Evolutionary conservation across 1,284 basidiomycete genomes (phyloP), one percentile per base, ranked within the genome.

Genomic region (Volvariella surrecta): DNA sequence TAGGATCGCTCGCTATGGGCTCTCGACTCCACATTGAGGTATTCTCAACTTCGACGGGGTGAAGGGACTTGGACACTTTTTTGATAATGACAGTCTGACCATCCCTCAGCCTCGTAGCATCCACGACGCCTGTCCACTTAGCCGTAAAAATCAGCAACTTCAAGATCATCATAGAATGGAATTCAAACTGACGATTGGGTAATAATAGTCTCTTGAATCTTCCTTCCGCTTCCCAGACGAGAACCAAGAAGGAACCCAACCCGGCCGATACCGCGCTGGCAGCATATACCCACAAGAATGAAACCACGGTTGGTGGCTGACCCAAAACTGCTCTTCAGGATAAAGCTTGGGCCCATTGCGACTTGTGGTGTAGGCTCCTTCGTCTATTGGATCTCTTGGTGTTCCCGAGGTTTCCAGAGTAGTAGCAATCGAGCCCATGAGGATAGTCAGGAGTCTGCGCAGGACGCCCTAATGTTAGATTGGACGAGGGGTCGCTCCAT

Each of bases 261-360:
- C 34, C 8, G 34, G 34, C 15, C 18, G 6, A 35, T 35, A 35
- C 6, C 66, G 52, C 7, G 58, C 54, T 1, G 67, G 60, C 2
- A 70, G 54, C 15, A 54, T 31, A 43, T 67, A 67, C 4, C 68
- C 67, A 10, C 13, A 47, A 2, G 47, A 46, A 30, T 52, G 49
- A 1, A 67, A 47, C 52, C 58, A 62, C 9, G 37, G 34, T 21
- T 53, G 57, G 15, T 55, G 60, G 24, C 49, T 39, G 3, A 48
- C 34, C 63, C 64, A 67, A 48, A 55, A 65, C 21, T 42, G 1
- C 38, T 56, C 48, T 3, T 38, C 18, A 13, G 13, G n/a, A 4
- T 15, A 15, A 6, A 35, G 34, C 13, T 15, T 19, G 34, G 6
- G 6, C 7, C 34, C 34, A 8, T 35, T 35, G n/a, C 34, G 34